Conservation (phyloP, 1,284 basidiomycete species). For the Schizophyllum amplum region DNA sequence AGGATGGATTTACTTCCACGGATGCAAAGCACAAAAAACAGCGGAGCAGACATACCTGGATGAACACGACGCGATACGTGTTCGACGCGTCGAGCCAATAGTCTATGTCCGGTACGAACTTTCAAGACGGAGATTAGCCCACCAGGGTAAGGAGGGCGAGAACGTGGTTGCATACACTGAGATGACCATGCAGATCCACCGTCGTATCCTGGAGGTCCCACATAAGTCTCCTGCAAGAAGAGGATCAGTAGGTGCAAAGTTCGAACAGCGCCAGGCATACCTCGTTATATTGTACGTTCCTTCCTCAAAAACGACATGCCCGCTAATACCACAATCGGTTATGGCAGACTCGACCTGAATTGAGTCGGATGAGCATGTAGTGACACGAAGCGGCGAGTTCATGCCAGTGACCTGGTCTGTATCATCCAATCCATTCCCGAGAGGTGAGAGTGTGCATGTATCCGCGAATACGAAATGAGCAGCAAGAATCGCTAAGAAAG, state of each 20-base stretch:
- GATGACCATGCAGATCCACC: conserved; percentile 46
- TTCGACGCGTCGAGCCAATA: conserved; percentile 51
- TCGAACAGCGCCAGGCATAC: conserved; percentile 18
- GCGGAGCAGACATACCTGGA: conserved; percentile 34
- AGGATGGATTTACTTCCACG: background rate
- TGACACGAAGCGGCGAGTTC: background rate
- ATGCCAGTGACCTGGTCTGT: conserved; percentile 27
- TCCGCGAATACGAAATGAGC: background rate
- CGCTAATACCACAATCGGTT: conserved; percentile 41
- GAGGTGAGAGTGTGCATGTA: conserved; percentile 20
- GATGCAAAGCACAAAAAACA: background rate
- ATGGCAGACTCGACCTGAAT: conserved; percentile 45
- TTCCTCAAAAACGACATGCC: conserved; percentile 34
- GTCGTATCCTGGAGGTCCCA: conserved; percentile 46
- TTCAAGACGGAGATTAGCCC: too few species aligned
- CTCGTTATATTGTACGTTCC: conserved; percentile 48
- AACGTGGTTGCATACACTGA: conserved; percentile 34
- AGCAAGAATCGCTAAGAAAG: too few species aligned
- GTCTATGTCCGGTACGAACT: conserved; percentile 52
- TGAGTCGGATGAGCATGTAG: background rate
- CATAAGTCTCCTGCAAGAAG: conserved; percentile 38
- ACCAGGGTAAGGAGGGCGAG: too few species aligned
- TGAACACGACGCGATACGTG: conserved; percentile 55
- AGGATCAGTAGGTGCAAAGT: background rate
- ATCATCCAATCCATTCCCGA: conserved; percentile 34